Evolutionary conservation across 1,139 yeast species (phyloP).

Genomic region (Diutina neorugosa): DNA sequence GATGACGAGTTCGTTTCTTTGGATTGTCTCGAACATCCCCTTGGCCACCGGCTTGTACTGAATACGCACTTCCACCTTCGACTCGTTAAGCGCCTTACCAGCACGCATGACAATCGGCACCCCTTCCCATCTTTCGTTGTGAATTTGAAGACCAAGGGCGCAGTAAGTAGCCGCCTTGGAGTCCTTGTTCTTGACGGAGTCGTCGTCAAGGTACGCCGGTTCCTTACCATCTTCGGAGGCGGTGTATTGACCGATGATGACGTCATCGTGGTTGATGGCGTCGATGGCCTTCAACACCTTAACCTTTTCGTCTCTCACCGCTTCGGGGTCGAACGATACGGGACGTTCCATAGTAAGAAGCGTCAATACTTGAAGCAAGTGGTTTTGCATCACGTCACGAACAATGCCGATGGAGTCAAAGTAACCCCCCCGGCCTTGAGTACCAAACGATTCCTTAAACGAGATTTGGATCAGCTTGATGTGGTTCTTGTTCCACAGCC

Average conservation of each 20-base stretch:
- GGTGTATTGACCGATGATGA: conserved; percentile 79
- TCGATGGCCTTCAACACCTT: conserved; percentile 77
- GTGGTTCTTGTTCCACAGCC: conserved; percentile 77
- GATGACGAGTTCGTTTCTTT: conserved; percentile 86
- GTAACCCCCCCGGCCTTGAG: conserved; percentile 98
- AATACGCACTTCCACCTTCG: conserved; percentile 87
- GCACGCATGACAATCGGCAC: conserved; percentile 94
- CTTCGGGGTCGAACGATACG: conserved; percentile 77
- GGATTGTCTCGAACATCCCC: conserved; percentile 73
- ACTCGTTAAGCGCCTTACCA: conserved; percentile 88
- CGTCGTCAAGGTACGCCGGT: conserved; percentile 89
- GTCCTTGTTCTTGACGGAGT: conserved; percentile 58
- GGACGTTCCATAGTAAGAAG: conserved; percentile 95
- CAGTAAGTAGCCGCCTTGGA: conserved; percentile 91
- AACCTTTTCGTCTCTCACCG: conserved; percentile 92
- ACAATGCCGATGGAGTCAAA: conserved; percentile 92
- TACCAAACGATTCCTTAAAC: conserved; percentile 94
- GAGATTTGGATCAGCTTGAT: conserved; percentile 75
- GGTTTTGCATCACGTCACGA: conserved; percentile 98
- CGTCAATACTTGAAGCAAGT: conserved; percentile 83
- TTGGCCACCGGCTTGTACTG: conserved; percentile 81
- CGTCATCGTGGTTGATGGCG: conserved; percentile 51
- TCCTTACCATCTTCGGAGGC: conserved; percentile 76
- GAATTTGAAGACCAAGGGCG: conserved; percentile 64
- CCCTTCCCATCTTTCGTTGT: conserved; percentile 96